Base-by-base conservation (phyloP, 1,139 yeast species). In the Blastobotrys raffinosifermentans region DNA sequence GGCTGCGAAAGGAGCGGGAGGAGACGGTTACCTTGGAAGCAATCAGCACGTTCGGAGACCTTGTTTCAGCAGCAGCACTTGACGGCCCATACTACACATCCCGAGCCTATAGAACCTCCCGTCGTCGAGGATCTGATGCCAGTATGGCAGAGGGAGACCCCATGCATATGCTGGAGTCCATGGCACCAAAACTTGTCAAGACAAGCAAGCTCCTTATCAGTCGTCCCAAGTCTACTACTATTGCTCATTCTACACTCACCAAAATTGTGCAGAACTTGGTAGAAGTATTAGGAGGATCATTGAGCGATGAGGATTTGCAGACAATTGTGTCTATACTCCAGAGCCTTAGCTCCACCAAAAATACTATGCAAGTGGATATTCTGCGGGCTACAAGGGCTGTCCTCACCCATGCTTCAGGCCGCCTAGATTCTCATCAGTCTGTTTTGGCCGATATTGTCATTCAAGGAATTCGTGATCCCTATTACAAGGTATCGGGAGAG, bases 401-500 rank as follows among this genome's bases (percentile, higher is more conserved):
- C 17, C 45, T 46, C 27, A 38, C 30, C 20, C 29, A 34, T 10
- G 27, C 14, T 6, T n/a, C n/a, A n/a, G n/a, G n/a, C n/a, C n/a
- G n/a, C n/a, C n/a, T n/a, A n/a, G 15, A 25, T 7, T 7, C 6
- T 6, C 60, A 59, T 30, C 40, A 63, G 9, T 35, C 44, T 0
- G 46, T 46, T 16, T 49, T 69, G 11, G 47, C 68, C 6, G 53
- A 58, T 2, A 62, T 64, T 37, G 62, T 78, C n/a, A 51, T 65
- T 10, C 45, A 51, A 7, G 78, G 78, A 9, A 55, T 76, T 27
- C 57, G 62, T 2, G 65, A 60, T 18, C 60, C 71, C 7, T 69
- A 74, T 44, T 73, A 72, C 51, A 76, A 73, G 48, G 65, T 75
- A 21, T 64, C 76, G 8, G 55, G 67, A 11, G 80, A 77, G 43